Evolutionary conservation across 2,329 filamentous ascomycete species (phyloP).

Genomic region (Allantophomopsis cytisporea): DNA sequence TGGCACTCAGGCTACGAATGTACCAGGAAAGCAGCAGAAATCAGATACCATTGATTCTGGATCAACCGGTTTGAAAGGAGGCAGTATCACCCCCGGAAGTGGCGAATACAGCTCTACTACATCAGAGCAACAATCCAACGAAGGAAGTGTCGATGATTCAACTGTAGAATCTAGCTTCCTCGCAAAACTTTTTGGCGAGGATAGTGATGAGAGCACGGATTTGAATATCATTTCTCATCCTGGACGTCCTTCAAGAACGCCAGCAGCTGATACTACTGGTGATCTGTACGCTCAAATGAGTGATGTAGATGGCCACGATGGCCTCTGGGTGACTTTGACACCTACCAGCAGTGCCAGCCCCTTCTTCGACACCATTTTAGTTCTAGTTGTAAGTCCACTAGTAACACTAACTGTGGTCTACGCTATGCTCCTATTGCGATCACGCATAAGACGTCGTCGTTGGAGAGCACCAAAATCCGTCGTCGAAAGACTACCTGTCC

Average conservation of each 20-base stretch:
- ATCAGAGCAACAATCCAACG: conserved; percentile 7
- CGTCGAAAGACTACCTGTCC: conserved; percentile 85
- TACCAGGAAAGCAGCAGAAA: neutral
- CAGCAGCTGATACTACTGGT: conserved; percentile 10
- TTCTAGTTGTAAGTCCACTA: conserved; percentile 87
- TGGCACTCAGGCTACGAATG: conserved; percentile 9
- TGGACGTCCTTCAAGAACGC: conserved; percentile 8
- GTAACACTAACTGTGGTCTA: conserved; percentile 91
- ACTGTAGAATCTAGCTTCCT: conserved; percentile 22
- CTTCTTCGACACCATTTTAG: conserved; percentile 92
- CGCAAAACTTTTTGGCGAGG: conserved; percentile 35
- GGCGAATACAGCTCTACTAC: conserved; percentile 42
- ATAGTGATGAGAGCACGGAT: conserved; percentile 22
- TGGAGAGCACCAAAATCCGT: conserved; percentile 98
- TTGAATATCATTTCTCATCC: conserved; percentile 12
- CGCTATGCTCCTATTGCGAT: conserved; percentile 71
- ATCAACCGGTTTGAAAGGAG: conserved; percentile 34
- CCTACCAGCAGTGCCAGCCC: conserved; percentile 82
- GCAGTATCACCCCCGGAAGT: conserved; percentile 58
- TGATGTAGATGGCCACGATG: conserved; percentile 45
- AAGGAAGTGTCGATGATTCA: neutral
- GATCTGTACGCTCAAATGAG: conserved; percentile 9
- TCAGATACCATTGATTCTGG: too few species aligned
- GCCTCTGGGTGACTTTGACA: conserved; percentile 92
- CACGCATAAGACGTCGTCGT: conserved; percentile 73